Evolutionary conservation across 2,329 filamentous ascomycete species (phyloP), one percentile per base, ranked within the genome.

Genomic region (Botryotinia calthae): DNA sequence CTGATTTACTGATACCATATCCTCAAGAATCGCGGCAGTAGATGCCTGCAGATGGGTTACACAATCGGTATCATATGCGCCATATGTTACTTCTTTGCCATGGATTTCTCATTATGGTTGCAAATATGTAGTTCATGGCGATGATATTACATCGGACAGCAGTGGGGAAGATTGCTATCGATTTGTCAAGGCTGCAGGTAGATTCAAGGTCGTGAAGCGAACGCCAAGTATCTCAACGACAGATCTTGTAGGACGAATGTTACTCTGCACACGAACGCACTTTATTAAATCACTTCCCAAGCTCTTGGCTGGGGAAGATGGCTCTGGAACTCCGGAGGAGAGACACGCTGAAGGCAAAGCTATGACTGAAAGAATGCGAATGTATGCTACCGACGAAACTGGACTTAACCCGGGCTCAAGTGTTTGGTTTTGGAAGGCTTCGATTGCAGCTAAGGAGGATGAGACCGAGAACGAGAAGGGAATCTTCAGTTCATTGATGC

Each of bases 31-130:
- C 75, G 90, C 94, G 75, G 95, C 96, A 56, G 94, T 97, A 63
- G 91, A 98, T 80, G 96, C 96, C 76, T 98, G 96, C 84, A 92
- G 96, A 76, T 99, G 96, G 95, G 92, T 94, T 25, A 97, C 95
- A 65, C 87, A 89, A 75, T 94, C 93, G 54, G 87, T 99, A 73
- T 89, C 94, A 20, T 85, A 93, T 81, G 95, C 96, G 22, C 96
- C 96, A 44, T 99, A 99, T 84, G 96, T 99, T 72, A 99, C 96
- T 34, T 91, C 91, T 74, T 88, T 98, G 65, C 91, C 92, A 66
- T 99, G 95, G 93, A 97, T 99, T 80, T 91, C 91, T 72, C 94
- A 97, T 83, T 98, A 96, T 82, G 95, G 96, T 75, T 98, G 96
- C 86, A 89, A 92, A 80, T 98, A 95, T 82, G 96, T 98, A 59